Evolutionary conservation across 164 flowering plant genomes (phyloP).

Genomic region (Stephania cephalantha): DNA sequence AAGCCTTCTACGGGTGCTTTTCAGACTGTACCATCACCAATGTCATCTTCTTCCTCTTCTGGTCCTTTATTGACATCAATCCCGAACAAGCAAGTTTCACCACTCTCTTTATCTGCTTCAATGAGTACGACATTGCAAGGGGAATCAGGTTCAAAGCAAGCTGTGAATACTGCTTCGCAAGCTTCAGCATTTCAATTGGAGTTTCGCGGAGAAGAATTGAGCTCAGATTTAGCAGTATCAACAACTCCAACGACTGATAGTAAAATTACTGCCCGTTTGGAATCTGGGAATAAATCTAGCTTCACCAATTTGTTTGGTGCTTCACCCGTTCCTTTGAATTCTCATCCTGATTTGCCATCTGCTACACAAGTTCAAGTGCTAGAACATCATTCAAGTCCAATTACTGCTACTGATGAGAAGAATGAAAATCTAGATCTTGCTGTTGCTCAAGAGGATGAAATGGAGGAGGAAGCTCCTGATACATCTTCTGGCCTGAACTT

Average conservation of each 20-base stretch:
- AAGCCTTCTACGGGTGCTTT: slow-evolving; percentile 17
- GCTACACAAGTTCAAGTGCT: slow-evolving; percentile 11
- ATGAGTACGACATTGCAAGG: slow-evolving; percentile 10
- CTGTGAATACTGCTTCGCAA: slow-evolving; percentile 15
- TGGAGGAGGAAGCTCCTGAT: slow-evolving; percentile 98
- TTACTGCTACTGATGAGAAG: slow-evolving; percentile 21
- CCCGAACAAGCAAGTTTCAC: slow-evolving; percentile 13
- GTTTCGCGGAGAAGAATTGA: slow-evolving; percentile 13
- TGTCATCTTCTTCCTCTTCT: slow-evolving; percentile 20
- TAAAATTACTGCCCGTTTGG: slow-evolving; percentile 21
- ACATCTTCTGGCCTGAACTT: slow-evolving; percentile 38
- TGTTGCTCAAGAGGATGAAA: slow-evolving; percentile 67
- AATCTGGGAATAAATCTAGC: slow-evolving; percentile 31
- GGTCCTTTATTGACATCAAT: slow-evolving; percentile 20
- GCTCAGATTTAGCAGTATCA: slow-evolving; percentile 10
- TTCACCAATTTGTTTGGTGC: slow-evolving; percentile 14
- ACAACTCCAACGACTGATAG: slow-evolving; percentile 17
- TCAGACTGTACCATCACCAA: slow-evolving; percentile 10
- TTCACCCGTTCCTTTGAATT: slow-evolving; percentile 18
- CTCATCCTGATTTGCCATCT: slow-evolving; percentile 29
- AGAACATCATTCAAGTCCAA: slow-evolving; percentile 18
- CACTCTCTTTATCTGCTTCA: slow-evolving; percentile 15
- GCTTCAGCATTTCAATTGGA: slow-evolving; percentile 20
- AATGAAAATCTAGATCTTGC: slow-evolving; percentile 32
- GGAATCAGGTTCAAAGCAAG: slow-evolving; percentile 12